These are phyloP conservation scores for Camelina laxa DNA, from an alignment of 345 rosid species.

Conservation along the genomic window DNA sequence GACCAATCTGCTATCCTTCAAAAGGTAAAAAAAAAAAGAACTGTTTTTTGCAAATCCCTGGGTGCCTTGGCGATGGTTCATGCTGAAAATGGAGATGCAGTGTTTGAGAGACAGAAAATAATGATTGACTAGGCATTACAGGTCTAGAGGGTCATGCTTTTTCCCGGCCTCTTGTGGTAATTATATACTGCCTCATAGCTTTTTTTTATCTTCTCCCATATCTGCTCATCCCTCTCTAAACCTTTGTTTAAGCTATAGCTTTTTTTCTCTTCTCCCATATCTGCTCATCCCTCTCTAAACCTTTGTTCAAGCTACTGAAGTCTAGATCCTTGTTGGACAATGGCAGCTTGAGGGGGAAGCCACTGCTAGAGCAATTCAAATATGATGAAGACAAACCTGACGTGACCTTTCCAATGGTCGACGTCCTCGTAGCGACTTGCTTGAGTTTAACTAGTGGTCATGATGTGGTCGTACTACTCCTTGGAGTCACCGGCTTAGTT, in stretches of 20 bases:
- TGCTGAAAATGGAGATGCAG: conserved; percentile 99
- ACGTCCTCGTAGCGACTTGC: conserved; percentile 37
- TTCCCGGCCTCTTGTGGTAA: conserved; percentile 90
- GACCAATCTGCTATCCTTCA: conserved; percentile 73
- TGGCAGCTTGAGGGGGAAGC: conserved; percentile 97
- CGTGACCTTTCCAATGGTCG: conserved; percentile 27
- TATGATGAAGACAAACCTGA: conserved; percentile 40
- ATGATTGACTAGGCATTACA: conserved; percentile 94
- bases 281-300: conserved; percentile 1
- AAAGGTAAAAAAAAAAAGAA: conserved; percentile 54
- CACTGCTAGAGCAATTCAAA: conserved; percentile 91
- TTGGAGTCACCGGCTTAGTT: conserved; percentile 40
- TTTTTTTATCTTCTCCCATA: background rate
- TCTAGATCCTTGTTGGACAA: conserved; percentile 26
- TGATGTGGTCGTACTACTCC: conserved; percentile 30
- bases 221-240: background rate
- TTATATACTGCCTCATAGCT: conserved; percentile 6
- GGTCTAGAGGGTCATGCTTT: conserved; percentile 99
- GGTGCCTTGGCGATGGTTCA: conserved; percentile 99
- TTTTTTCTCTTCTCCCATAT: background rate
- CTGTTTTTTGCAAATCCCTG: conserved; percentile 93
- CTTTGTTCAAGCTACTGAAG: conserved; percentile 20
- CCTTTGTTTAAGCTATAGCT: too few species aligned
- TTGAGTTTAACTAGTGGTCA: conserved; percentile 44
- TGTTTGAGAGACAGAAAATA: conserved; percentile 85